These are phyloP conservation scores for Leccinum subgranulosum DNA, from an alignment of 768 basidiomycete genomes.

Conservation along the genomic window DNA sequence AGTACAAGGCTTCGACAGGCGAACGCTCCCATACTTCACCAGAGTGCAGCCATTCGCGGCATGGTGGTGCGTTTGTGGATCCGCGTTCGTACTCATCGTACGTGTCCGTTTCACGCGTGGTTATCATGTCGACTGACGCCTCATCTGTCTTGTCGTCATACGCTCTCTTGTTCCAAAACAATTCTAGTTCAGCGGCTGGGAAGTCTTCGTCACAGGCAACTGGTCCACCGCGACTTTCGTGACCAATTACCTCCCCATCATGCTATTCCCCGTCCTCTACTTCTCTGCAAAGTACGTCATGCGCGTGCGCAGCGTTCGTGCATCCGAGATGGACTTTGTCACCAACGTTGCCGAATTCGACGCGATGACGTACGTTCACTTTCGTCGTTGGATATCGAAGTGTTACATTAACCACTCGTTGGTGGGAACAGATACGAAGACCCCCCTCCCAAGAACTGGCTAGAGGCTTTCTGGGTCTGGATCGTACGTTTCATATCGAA, in stretches of 20 bases:
- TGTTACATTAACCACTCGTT: not conserved
- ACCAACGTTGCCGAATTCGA: slow-evolving; percentile 27
- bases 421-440: slow-evolving; percentile 22
- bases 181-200: slow-evolving; percentile 38
- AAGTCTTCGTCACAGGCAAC: slow-evolving; percentile 38
- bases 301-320: slow-evolving; percentile 3
- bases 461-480: slow-evolving; percentile 29
- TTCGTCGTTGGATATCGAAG: not conserved
- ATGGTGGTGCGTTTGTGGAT: slow-evolving; percentile 34
- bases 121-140: not conserved
- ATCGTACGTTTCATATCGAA: slow-evolving; percentile 14
- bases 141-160: not conserved
- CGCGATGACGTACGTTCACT: slow-evolving; percentile 22
- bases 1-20: slow-evolving; percentile 47
- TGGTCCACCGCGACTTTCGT: slow-evolving; percentile 40
- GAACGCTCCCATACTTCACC: slow-evolving; percentile 43
- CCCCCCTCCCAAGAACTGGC: slow-evolving; percentile 22
- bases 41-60: slow-evolving; percentile 40
- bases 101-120: slow-evolving; percentile 3
- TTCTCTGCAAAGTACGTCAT: slow-evolving; percentile 22
- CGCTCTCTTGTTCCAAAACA: not conserved
- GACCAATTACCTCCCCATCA: slow-evolving; percentile 41
- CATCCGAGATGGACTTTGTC: slow-evolving; percentile 28
- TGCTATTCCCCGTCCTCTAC: slow-evolving; percentile 48
- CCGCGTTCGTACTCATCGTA: slow-evolving; percentile 35